Base-by-base conservation (phyloP, 306 rosid genomes). In the Trichosanthes cucumerina region DNA sequence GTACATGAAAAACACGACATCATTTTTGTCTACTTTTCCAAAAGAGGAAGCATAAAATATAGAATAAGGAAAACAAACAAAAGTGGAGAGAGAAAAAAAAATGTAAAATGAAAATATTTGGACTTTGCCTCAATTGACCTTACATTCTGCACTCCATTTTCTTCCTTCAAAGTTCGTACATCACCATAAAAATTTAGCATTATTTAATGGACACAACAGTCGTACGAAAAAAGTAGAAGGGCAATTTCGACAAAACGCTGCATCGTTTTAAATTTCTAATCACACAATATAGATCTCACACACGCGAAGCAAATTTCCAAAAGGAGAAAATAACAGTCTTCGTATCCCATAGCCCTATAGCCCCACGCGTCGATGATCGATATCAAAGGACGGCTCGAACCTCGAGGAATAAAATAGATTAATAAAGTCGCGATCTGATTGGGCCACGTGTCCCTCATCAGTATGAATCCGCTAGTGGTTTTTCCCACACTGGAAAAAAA, bases 361-460 rank as follows among this genome's bases (percentile, higher is more conserved):
- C 23, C 70, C 81, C 95, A 91, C 96, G 93, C 93, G 98, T 93
- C 95, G 74, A 52, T 19, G 79, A 82, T 65, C 57, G 44, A 85
- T 79, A 73, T 78, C 84, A 82, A 82, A 21, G 62, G 80, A 44
- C 66, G 82, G 83, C 91, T 78, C 81, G 19, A 11, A 24, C 39
- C 77, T 19, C 81, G 38, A 53, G 72, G 33, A 38, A 44, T 63
- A 53, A 60, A 76, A 23, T 54, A 66, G 0, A 47, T 21, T 7
- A 16, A 3, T 18, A 80, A 21, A 21, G 72, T 70, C 28, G 3
- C 3, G 6, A 66, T 1, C 47, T 56, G 58, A 88, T 89, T 93
- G 90, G 91, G 62, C 90, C 91, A 89, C 89, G 88, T 93, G 83
- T 0, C 50, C 72, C 3, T 0, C 8, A 5, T 10, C 0, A 0